Evolutionary conservation across 2,329 filamentous ascomycete genomes (phyloP), one percentile per base, ranked within the genome.

Genomic region (Decorospora gaudefroyi): DNA sequence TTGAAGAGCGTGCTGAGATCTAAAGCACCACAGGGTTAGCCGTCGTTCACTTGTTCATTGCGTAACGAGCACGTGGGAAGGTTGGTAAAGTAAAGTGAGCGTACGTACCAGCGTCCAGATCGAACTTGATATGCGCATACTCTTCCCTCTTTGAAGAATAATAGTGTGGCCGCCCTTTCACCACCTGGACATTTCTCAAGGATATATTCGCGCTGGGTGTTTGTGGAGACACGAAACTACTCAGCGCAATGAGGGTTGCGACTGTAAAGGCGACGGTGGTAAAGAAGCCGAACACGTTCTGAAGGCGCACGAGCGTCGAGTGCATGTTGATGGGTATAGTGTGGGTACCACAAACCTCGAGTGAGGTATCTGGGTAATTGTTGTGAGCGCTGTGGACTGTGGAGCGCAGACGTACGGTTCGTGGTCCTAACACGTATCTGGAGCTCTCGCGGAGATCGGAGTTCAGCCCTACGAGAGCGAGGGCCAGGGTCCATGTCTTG

Each of bases 281-380:
- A 79, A 97, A 96, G 83, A 95, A 96, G 72, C 93, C 90, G 71
- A 99, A 99, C 70, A 90, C 86, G 75, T 90, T 92, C 74, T 99
- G 93, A 57, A 86, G 72, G 59, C 93, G 88, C 52, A 88, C 90
- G 34, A 95, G 74, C 32, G 87, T 82, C 67, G 89, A 95, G 74
- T 96, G 86, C 93, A 99, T 97, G 25, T 32, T 39, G 22, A 19
- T n/a, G n/a, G n/a, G n/a, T n/a, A 26, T 23, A n/a, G 12, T 17
- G 4, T 30, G 11, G 30, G 25, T 37, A n/a, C n/a, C n/a, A n/a
- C n/a, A n/a, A n/a, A n/a, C n/a, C n/a, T n/a, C n/a, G n/a, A n/a
- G n/a, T n/a, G n/a, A n/a, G n/a, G n/a, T n/a, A n/a, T n/a, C n/a
- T n/a, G n/a, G n/a, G n/a, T n/a, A n/a, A n/a, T n/a, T n/a, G n/a